Evolutionary conservation across 106 monocot genomes (phyloP).

Genomic region (Agapanthus africanus): DNA sequence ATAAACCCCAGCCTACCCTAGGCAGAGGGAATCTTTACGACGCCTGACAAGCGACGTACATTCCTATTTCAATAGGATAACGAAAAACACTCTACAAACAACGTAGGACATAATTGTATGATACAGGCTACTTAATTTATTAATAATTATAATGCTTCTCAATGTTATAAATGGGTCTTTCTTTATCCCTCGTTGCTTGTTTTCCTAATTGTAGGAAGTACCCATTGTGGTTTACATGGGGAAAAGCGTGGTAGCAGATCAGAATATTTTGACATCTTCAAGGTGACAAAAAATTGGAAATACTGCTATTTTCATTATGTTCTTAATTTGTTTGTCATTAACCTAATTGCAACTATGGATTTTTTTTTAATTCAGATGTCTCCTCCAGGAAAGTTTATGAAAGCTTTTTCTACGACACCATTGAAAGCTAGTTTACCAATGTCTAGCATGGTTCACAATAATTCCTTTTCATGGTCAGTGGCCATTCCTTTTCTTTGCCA

Average conservation of each 20-base stretch:
- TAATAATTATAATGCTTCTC: not conserved
- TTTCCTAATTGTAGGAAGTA: not conserved
- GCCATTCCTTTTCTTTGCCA: not conserved
- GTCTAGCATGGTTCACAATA: not conserved
- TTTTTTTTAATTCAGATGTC: conserved; percentile 1
- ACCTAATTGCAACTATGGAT: not conserved
- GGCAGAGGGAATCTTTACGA: too few relatives aligned
- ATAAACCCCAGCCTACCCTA: too few relatives aligned
- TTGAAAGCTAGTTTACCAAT: not conserved
- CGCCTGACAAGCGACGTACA: too few relatives aligned
- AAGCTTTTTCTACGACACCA: not conserved
- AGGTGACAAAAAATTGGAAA: conserved; percentile 1
- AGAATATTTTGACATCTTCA: conserved; percentile 7
- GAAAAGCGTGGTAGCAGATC: not conserved
- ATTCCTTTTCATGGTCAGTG: not conserved
- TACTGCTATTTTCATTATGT: not conserved
- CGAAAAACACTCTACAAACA: too few relatives aligned
- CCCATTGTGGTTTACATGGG: not conserved
- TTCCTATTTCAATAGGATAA: too few relatives aligned
- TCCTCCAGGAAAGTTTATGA: not conserved
- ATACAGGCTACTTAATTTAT: too few relatives aligned
- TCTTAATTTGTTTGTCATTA: not conserved
- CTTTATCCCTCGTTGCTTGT: not conserved
- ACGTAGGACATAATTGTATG: not conserved
- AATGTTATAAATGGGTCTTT: not conserved